Evolutionary conservation across 441 rosid genomes (phyloP), one percentile per base, ranked within the genome.

Genomic region (Eruca vesicaria): DNA sequence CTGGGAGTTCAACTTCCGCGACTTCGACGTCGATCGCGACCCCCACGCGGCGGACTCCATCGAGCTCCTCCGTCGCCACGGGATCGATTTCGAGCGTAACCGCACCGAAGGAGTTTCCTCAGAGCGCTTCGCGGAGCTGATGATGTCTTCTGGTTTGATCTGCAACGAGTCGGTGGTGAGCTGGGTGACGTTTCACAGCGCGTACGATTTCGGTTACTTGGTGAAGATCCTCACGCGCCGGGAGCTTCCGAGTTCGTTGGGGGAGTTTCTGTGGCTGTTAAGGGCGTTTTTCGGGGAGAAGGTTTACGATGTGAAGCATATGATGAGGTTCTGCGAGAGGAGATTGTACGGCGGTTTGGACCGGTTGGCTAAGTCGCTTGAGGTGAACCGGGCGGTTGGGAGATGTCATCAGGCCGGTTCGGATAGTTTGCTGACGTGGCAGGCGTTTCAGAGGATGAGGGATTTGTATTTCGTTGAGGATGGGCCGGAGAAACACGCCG

Each of bases 131-230:
- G 96, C 97, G 0, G 91, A 89, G 86, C 73, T 91, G 72, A 81
- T 91, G 87, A 91, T 93, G 97, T 88, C 96, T 3, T 91, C 98
- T 0, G 98, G 98, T 2, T 71, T 93, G 58, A 84, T 93, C 35
- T 93, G 96, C 70, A 88, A 90, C 65, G 96, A 84, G 8, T 43
- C 85, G 0, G 94, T 93, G 0, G 94, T 93, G 75, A 93, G 90
- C 58, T 93, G 97, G 98, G 96, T 93, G 16, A 93, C 98, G 52
- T 93, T 93, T 61, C 98, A 93, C 84, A 89, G 96, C 91, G 94
- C 98, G 35, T 91, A 91, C 66, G 98, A 93, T 68, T 93, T 91
- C 61, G 98, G 97, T 48, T 93, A 93, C 76, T 19, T 93, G 16
- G 85, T 93, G 35, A 93, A 93, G 87, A 76, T 86, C 3, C 86